These are phyloP conservation scores for sorghum (Sorghum bicolor) DNA, from an alignment of 176 grass and related monocot species.

Conservation along the genomic window DNA sequence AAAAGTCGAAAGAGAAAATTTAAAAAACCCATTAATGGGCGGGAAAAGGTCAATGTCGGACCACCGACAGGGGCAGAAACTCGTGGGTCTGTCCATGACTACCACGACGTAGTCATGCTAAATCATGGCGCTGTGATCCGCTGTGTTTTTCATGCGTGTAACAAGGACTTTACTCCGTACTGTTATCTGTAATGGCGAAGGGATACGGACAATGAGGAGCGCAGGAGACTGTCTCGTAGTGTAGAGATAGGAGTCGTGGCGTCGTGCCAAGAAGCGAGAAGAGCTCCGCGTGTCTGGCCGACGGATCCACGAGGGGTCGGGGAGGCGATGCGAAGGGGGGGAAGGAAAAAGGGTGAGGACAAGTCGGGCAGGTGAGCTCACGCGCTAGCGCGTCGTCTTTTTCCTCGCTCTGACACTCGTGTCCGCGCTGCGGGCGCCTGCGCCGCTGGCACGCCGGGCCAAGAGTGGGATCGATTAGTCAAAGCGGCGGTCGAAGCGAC, in stretches of 20 bases:
- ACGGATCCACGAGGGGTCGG: neutral
- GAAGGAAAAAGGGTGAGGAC: neutral
- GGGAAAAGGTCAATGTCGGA: neutral
- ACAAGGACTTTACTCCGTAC: neutral
- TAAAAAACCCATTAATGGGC: neutral
- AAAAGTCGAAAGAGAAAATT: neutral
- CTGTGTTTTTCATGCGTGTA: neutral
- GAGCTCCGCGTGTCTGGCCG: neutral
- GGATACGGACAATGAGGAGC: neutral
- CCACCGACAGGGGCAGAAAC: constrained; percentile 2
- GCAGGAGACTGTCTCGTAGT: neutral
- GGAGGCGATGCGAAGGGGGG: neutral
- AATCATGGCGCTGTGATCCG: neutral
- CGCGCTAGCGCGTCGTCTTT: neutral
- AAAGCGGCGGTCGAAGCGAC: neutral
- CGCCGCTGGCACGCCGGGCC: neutral
- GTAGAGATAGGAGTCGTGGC: neutral
- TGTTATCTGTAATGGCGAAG: neutral
- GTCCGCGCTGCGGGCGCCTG: neutral
- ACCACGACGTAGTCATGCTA: neutral
- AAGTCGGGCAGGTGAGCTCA: neutral
- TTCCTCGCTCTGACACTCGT: constrained; percentile 13
- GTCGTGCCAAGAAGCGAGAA: neutral
- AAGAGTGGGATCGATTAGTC: neutral
- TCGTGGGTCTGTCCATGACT: neutral